These are phyloP conservation scores for Fomitopsis serialis DNA, from an alignment of 768 basidiomycete genomes.

Conservation along the genomic window DNA sequence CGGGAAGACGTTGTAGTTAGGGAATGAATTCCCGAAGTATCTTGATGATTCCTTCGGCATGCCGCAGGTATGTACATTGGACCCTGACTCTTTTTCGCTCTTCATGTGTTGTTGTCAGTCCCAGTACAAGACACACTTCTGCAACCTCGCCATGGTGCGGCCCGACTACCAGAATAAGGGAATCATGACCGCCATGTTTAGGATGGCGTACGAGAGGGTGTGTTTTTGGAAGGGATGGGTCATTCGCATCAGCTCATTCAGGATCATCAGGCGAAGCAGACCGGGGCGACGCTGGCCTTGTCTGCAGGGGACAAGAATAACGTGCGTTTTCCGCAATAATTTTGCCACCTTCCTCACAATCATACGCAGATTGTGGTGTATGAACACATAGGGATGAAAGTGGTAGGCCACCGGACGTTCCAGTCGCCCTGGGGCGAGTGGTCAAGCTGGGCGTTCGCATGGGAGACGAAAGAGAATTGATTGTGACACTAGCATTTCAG, in stretches of 20 bases:
- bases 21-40: neutral
- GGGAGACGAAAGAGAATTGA: neutral
- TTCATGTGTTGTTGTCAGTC: too few species aligned
- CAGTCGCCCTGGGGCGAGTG: slow-evolving; percentile 16
- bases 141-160: slow-evolving; percentile 10
- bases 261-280: slow-evolving; percentile 6
- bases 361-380: slow-evolving; percentile 14
- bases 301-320: slow-evolving; percentile 1
- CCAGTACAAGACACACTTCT: slow-evolving; percentile 11
- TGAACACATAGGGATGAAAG: slow-evolving; percentile 11
- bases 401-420: slow-evolving; percentile 7
- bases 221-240: neutral
- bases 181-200: slow-evolving; percentile 6
- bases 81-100: too few species aligned
- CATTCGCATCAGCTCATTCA: too few species aligned
- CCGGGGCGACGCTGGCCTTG: slow-evolving; percentile 2
- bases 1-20: neutral
- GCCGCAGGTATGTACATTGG: slow-evolving; percentile 1
- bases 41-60: neutral
- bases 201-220: slow-evolving; percentile 6
- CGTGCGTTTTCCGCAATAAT: neutral
- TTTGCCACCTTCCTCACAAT: too few species aligned
- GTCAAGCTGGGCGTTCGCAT: slow-evolving; percentile 11
- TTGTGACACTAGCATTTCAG: too few species aligned
- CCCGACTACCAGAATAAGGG: slow-evolving; percentile 15